Conservation (phyloP, 1,139 yeast species). For the Protomyces macrosporus region DNA sequence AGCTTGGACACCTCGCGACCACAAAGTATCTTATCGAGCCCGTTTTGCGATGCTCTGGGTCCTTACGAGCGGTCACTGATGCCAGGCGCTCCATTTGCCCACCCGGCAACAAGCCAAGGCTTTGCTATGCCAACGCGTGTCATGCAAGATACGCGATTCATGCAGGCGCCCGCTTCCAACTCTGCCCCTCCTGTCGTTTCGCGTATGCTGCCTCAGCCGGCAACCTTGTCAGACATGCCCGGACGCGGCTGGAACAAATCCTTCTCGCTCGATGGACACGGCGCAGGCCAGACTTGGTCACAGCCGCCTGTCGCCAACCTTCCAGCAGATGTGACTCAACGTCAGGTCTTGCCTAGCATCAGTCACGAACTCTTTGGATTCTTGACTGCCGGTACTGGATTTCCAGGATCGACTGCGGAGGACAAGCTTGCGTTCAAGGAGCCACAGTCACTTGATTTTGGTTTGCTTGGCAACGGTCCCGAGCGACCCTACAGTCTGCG, state of each 20-base stretch:
- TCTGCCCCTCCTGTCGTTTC: not conserved
- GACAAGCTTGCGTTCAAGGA: not conserved
- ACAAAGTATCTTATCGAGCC: not conserved
- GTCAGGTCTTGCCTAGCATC: not conserved
- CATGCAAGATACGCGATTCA: no score
- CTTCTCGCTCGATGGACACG: not conserved
- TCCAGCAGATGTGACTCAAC: not conserved
- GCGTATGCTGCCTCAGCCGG: not conserved
- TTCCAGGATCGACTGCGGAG: not conserved
- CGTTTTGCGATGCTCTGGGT: no score
- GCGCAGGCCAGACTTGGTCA: not conserved
- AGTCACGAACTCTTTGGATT: not conserved
- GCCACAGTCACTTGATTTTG: not conserved
- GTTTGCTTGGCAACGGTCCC: not conserved
- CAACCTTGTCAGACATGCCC: not conserved
- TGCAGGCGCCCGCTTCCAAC: no score
- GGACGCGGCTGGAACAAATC: not conserved
- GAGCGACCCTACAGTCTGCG: not conserved
- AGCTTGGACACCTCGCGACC: not conserved
- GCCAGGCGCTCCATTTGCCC: no score
- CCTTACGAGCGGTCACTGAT: no score
- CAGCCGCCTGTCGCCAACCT: not conserved
- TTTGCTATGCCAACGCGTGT: no score
- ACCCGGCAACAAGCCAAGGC: no score
- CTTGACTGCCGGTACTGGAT: not conserved